These are phyloP conservation scores for Coemansia sp. DNA, from an alignment of 192 early-diverging fungal genomes.

Conservation along the genomic window DNA sequence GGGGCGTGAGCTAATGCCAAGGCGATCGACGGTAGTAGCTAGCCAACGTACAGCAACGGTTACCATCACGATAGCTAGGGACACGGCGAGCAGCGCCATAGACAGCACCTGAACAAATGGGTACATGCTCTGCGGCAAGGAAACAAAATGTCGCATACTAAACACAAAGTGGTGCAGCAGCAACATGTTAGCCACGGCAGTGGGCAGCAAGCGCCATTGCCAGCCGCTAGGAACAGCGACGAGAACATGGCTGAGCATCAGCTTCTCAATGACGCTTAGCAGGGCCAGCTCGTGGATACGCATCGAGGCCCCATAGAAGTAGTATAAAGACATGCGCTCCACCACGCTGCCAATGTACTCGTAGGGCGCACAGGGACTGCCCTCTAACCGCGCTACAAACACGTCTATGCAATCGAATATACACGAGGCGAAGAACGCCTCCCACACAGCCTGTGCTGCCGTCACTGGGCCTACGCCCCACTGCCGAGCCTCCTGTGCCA, in stretches of 20 bases:
- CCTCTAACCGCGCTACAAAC: conserved; percentile 51
- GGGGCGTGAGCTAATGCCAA: conserved; percentile 11
- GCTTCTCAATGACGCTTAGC: conserved; percentile 30
- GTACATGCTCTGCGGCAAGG: conserved; percentile 22
- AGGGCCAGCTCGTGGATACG: conserved; percentile 51
- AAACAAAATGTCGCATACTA: conserved; percentile 24
- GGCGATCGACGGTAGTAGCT: conserved; percentile 26
- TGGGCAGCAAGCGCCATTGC: conserved; percentile 51
- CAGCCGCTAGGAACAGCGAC: conserved; percentile 35
- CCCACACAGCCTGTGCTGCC: conserved; percentile 30
- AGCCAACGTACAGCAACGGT: conserved; percentile 37
- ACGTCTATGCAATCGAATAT: conserved; percentile 51
- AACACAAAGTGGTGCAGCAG: conserved; percentile 43
- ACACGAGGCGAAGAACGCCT: conserved; percentile 29
- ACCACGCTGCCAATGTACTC: conserved; percentile 48
- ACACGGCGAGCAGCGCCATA: conserved; percentile 30
- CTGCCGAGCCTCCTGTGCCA: conserved; percentile 9
- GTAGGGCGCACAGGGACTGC: conserved; percentile 51
- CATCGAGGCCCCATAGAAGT: conserved; percentile 46
- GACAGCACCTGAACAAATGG: conserved; percentile 47
- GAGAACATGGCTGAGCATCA: conserved; percentile 31
- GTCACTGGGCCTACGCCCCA: conserved; percentile 11
- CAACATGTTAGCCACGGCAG: conserved; percentile 24
- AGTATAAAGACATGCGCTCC: conserved; percentile 49
- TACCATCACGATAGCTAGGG: conserved; percentile 34